phyloP scores from a whole-genome alignment of 306 rosid species.

The Herpetospermum pedunculosum region DNA sequence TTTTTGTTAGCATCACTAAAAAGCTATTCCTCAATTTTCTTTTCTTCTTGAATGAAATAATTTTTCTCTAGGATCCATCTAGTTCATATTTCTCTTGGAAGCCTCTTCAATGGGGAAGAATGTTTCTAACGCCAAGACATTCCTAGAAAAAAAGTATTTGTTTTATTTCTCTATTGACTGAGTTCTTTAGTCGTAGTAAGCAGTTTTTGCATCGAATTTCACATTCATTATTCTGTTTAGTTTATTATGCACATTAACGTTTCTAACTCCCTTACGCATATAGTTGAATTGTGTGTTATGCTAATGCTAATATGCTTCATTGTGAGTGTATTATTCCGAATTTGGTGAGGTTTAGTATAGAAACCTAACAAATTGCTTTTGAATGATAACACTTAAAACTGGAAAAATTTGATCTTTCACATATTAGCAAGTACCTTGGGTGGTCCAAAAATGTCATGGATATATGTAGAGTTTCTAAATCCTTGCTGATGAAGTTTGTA shows the following conservation, averaged over 20 bases:
- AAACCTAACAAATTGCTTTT: too few species aligned
- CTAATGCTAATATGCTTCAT: background rate
- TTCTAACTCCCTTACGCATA: too few species aligned
- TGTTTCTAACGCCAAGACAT: slow-evolving; percentile 89
- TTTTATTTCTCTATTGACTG: background rate
- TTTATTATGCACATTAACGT: too few species aligned
- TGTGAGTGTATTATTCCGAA: background rate
- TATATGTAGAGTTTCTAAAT: background rate
- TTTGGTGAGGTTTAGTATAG: background rate
- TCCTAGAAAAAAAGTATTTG: slow-evolving; percentile 78
- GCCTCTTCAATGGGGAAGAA: slow-evolving; percentile 97
- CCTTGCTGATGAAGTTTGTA: too few species aligned
- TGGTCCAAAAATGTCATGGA: background rate
- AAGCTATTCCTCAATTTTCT: background rate
- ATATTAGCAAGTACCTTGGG: background rate
- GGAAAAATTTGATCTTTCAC: too few species aligned
- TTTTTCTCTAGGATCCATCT: slow-evolving; percentile 53
- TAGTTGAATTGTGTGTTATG: background rate
- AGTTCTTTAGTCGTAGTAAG: background rate
- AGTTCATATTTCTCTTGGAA: too few species aligned
- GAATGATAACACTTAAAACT: too few species aligned
- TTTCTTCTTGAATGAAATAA: background rate
- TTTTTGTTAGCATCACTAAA: background rate
- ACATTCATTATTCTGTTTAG: too few species aligned
- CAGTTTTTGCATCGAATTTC: background rate